Evolutionary conservation across 345 rosid genomes (phyloP).

Genomic region (Bruguiera sexangula): DNA sequence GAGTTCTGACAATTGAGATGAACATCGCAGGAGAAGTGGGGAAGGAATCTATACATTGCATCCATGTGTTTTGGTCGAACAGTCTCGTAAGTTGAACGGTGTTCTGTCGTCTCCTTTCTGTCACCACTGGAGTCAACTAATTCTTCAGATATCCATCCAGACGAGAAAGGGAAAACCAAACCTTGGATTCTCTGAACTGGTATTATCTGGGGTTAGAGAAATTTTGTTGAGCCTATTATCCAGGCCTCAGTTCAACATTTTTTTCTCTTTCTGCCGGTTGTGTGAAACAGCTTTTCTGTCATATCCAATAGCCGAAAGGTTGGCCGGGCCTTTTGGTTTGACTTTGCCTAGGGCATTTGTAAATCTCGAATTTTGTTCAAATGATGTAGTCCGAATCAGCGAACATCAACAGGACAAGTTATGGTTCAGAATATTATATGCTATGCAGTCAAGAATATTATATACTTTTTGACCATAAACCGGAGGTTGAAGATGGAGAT

Average conservation of each 20-base stretch:
- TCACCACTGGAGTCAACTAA: background rate
- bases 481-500: too few relatives aligned
- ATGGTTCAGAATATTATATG: too few relatives aligned
- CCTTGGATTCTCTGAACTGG: constrained; percentile 6
- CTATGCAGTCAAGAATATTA: too few relatives aligned
- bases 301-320: background rate
- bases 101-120: background rate
- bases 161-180: background rate
- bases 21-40: constrained; percentile 3
- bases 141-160: background rate
- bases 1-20: constrained; percentile 2
- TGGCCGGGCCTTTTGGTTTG: background rate
- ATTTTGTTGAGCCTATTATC: constrained; percentile 18
- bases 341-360: constrained; percentile 7
- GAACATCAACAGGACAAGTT: background rate
- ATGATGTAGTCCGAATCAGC: too few relatives aligned
- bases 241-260: constrained; percentile 7
- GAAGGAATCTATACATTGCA: background rate
- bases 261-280: background rate
- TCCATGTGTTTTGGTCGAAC: background rate
- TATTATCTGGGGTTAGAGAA: constrained; percentile 18
- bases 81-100: background rate
- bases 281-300: background rate
- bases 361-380: background rate
- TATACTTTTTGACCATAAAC: too few relatives aligned